Percentiles rank a stretch among this genome's conserved stretches.
These are phyloP conservation scores for Bipolaris zeicola DNA, from an alignment of 2,329 filamentous ascomycete genomes.

Conservation along the genomic window DNA sequence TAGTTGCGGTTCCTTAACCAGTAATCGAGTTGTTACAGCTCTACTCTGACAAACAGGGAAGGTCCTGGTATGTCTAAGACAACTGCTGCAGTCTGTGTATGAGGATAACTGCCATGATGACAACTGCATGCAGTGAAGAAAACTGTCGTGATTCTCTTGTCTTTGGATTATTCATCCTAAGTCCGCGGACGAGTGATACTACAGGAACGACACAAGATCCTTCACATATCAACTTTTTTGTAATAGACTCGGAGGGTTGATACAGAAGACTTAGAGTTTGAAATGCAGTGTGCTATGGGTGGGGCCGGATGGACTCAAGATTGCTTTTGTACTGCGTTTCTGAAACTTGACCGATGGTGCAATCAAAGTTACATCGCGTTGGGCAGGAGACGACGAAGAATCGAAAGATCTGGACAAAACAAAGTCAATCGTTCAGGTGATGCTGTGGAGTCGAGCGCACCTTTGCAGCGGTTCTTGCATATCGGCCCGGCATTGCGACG, in stretches of 20 bases:
- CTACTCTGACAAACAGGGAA: background rate
- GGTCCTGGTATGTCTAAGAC: background rate
- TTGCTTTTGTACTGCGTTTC: conserved; percentile 3
- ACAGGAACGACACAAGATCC: background rate
- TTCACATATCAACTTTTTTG: background rate
- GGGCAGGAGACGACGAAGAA: background rate
- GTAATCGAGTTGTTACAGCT: background rate
- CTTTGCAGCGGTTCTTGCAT: background rate
- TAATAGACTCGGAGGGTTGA: background rate
- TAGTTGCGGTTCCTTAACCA: background rate
- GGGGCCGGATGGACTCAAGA: background rate
- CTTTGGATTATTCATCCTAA: background rate
- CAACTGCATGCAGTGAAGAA: background rate
- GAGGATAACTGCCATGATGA: background rate
- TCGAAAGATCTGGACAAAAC: background rate
- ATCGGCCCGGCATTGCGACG: background rate
- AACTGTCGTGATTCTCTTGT: background rate
- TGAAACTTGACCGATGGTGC: background rate
- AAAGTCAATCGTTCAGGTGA: background rate
- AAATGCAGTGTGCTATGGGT: background rate
- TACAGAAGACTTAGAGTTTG: background rate
- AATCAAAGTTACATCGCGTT: background rate
- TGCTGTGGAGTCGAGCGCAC: background rate
- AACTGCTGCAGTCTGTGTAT: background rate
- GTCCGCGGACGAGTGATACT: background rate